A percentile compares a stretch with the other conserved stretches of the same genome.
Conservation (phyloP, 2,329 filamentous ascomycete genomes). For the Colletotrichum zoysiae region DNA sequence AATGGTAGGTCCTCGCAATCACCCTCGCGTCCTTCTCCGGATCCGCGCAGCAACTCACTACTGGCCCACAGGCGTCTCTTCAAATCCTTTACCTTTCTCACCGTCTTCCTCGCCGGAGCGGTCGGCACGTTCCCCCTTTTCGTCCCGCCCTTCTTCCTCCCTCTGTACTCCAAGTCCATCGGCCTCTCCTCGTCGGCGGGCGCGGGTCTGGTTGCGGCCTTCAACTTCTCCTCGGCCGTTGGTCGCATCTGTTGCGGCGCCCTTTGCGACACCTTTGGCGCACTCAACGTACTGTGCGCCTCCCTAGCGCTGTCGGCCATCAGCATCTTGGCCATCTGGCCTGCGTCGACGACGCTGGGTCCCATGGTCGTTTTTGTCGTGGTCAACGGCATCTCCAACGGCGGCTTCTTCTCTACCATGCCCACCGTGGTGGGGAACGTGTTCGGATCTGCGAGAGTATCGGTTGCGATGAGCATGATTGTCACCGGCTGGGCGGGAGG, state of each 20-base stretch:
- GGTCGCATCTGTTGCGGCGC: constrained; percentile 68
- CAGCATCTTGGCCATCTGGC: constrained; percentile 73
- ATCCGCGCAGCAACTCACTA: constrained; percentile 25
- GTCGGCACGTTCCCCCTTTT: constrained; percentile 71
- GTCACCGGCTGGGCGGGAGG: constrained; percentile 71
- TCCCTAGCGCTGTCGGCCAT: constrained; percentile 65
- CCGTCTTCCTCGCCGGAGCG: constrained; percentile 66
- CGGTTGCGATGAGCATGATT: constrained; percentile 72
- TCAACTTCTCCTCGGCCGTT: constrained; percentile 71
- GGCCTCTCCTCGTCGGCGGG: constrained; percentile 65
- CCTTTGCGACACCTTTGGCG: constrained; percentile 65
- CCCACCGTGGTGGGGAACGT: constrained; percentile 72
- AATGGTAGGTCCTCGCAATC: constrained; percentile 56
- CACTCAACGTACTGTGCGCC: constrained; percentile 66
- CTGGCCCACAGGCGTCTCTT: constrained; percentile 60
- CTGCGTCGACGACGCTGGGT: constrained; percentile 65
- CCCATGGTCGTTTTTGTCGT: constrained; percentile 69
- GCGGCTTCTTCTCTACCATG: constrained; percentile 74
- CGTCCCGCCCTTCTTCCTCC: constrained; percentile 72
- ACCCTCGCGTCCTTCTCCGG: background rate
- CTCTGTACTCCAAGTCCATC: constrained; percentile 67
- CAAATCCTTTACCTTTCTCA: constrained; percentile 62
- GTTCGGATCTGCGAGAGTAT: constrained; percentile 67
- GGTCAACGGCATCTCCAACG: constrained; percentile 71
- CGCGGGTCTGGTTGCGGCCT: constrained; percentile 70